Evolutionary conservation across 2,329 filamentous ascomycete species (phyloP).

Genomic region (Cordyceps pruinosa): DNA sequence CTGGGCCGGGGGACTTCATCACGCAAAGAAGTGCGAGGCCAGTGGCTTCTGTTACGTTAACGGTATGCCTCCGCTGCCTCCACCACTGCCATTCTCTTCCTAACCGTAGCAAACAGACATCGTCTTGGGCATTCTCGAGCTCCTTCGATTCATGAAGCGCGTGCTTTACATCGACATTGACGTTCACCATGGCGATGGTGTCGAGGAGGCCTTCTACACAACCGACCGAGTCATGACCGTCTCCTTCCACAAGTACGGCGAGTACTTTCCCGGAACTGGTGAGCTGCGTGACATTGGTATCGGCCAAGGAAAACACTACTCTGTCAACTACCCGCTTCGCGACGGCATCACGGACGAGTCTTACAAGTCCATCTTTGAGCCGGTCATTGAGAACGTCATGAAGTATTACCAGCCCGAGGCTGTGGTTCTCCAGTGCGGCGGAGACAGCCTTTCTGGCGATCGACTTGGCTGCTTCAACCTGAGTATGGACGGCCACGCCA

Average conservation of each 20-base stretch:
- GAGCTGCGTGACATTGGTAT: conserved; percentile 80
- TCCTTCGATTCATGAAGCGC: conserved; percentile 82
- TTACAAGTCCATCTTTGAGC: conserved; percentile 86
- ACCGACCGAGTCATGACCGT: conserved; percentile 90
- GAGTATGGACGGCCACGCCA: conserved; percentile 92
- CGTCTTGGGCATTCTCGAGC: conserved; percentile 87
- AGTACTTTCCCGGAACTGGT: conserved; percentile 90
- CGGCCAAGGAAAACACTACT: conserved; percentile 81
- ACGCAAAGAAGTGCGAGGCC: conserved; percentile 94
- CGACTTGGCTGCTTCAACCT: conserved; percentile 94
- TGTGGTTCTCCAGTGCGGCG: conserved; percentile 92
- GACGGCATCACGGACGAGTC: conserved; percentile 86
- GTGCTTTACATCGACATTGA: conserved; percentile 98
- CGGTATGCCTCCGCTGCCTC: conserved; percentile 46
- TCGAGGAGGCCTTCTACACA: conserved; percentile 89
- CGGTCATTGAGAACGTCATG: conserved; percentile 82
- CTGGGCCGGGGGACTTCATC: conserved; percentile 94
- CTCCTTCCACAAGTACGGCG: conserved; percentile 94
- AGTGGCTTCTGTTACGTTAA: conserved; percentile 99
- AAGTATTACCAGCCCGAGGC: conserved; percentile 82
- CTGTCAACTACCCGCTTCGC: conserved; percentile 84
- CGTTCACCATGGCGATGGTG: conserved; percentile 87
- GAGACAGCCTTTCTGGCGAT: conserved; percentile 90
- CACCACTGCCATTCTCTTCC: neutral
- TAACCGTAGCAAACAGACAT: conserved; percentile 57